A percentile compares a stretch with the other conserved stretches of the same genome.
Evolutionary conservation across 2,329 filamentous ascomycete species (phyloP).

Genomic region (Alternaria gaisen): DNA sequence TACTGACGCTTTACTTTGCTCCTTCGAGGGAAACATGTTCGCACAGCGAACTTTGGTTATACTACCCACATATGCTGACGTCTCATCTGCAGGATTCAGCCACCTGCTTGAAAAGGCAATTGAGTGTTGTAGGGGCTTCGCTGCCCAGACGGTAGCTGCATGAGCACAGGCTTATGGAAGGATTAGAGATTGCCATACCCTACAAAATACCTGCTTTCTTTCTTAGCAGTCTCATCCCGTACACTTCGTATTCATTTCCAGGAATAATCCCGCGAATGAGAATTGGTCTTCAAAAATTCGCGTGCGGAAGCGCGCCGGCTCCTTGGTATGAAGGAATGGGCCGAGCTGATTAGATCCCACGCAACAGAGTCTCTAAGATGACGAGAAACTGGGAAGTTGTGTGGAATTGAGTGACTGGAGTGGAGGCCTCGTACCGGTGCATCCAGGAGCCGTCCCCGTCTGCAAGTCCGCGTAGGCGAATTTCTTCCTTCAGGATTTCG

Average conservation of each 20-base stretch:
- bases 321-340: neutral
- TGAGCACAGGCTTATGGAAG: neutral
- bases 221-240: neutral
- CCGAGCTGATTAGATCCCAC: neutral
- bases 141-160: neutral
- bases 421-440: neutral
- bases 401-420: neutral
- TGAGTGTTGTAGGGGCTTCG: neutral
- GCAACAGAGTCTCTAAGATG: neutral
- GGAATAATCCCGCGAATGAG: neutral
- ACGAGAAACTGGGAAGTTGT: neutral
- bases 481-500: neutral
- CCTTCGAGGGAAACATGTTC: neutral
- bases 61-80: neutral
- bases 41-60: neutral
- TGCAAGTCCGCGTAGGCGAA: neutral
- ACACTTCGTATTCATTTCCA: neutral
- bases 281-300: neutral
- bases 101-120: neutral
- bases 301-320: neutral
- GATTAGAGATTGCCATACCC: neutral
- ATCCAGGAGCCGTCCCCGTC: neutral
- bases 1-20: neutral
- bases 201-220: neutral
- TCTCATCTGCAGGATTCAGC: neutral